A percentile compares a stretch with the other conserved stretches of the same genome.
Conservation (phyloP, 2,329 filamentous ascomycete species). For the Eutypella sp. region DNA sequence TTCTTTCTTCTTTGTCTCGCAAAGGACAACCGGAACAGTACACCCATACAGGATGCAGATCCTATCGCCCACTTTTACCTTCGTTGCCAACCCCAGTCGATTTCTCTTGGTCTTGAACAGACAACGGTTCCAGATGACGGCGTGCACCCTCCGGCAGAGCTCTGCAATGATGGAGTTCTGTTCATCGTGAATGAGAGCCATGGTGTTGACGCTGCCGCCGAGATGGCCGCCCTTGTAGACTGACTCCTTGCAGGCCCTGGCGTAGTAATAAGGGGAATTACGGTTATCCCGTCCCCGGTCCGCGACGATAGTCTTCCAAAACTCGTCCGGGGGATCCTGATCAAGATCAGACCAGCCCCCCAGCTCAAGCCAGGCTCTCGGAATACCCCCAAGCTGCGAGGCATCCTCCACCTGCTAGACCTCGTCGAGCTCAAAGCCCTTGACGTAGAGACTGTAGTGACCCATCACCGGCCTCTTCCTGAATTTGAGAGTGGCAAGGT, state of each 20-base stretch:
- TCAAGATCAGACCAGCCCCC: constrained; percentile 13
- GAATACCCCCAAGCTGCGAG: constrained; percentile 18
- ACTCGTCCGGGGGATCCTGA: constrained; percentile 16
- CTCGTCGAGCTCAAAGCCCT: constrained; percentile 25
- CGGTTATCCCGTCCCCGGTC: constrained; percentile 18
- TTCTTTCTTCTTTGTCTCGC: background rate
- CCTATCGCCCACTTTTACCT: constrained; percentile 11
- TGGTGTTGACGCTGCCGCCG: constrained; percentile 15
- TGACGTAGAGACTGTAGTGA: constrained; percentile 28
- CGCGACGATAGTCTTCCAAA: constrained; percentile 22
- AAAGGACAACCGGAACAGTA: constrained; percentile 18
- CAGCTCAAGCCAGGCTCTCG: constrained; percentile 15
- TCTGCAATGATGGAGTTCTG: constrained; percentile 22
- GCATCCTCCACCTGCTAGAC: constrained; percentile 11
- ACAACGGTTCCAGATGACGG: constrained; percentile 21
- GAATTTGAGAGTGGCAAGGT: too few species aligned
- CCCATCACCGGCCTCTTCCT: too few species aligned
- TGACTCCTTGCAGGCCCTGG: constrained; percentile 19
- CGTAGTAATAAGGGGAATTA: constrained; percentile 22
- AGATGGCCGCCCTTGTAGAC: constrained; percentile 16
- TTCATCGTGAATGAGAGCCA: constrained; percentile 20
- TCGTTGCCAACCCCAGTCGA: constrained; percentile 9
- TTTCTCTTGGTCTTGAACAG: constrained; percentile 15
- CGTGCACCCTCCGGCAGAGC: constrained; percentile 21
- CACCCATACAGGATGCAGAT: constrained; percentile 20